Conservation (phyloP, 2,329 filamentous ascomycete species). For the Xylaria sp. region DNA sequence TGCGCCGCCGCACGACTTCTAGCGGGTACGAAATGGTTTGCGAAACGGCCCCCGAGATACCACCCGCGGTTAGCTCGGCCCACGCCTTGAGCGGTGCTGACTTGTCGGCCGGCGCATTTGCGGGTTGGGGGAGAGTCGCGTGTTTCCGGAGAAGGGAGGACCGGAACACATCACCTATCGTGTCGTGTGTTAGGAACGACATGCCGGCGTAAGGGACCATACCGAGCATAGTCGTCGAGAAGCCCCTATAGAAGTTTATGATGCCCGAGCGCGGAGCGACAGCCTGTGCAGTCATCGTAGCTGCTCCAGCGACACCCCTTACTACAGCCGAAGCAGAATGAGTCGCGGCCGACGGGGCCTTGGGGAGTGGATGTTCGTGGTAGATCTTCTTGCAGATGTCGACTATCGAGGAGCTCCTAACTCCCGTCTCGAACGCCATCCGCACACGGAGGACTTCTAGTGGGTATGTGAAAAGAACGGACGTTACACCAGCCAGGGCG, state of each 20-base stretch:
- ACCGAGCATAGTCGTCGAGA: constrained; percentile 87
- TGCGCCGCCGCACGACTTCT: constrained; percentile 89
- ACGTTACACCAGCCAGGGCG: constrained; percentile 83
- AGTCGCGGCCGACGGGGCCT: constrained; percentile 51
- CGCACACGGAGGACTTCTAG: constrained; percentile 93
- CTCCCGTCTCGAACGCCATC: constrained; percentile 92
- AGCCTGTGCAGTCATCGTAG: constrained; percentile 59
- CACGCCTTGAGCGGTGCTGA: constrained; percentile 81
- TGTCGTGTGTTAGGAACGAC: constrained; percentile 96
- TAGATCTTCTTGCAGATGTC: constrained; percentile 90
- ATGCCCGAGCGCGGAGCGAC: constrained; percentile 74
- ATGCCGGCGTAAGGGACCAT: constrained; percentile 98
- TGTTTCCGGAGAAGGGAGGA: constrained; percentile 73
- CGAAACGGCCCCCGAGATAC: constrained; percentile 85
- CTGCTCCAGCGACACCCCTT: constrained; percentile 55
- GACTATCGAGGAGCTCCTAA: constrained; percentile 75
- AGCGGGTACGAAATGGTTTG: constrained; percentile 95
- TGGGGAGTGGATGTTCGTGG: constrained; percentile 70
- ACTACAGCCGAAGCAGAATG: constrained; percentile 46
- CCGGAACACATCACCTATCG: constrained; percentile 84
- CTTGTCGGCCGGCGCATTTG: constrained; percentile 66
- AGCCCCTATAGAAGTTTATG: constrained; percentile 94
- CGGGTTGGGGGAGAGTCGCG: constrained; percentile 77
- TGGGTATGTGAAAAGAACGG: constrained; percentile 96
- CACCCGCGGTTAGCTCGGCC: constrained; percentile 87